A percentile compares a stretch with the other conserved stretches of the same genome.
Evolutionary conservation across 148 eudicot species (phyloP).

Genomic region (Pharnaceum exiguum): DNA sequence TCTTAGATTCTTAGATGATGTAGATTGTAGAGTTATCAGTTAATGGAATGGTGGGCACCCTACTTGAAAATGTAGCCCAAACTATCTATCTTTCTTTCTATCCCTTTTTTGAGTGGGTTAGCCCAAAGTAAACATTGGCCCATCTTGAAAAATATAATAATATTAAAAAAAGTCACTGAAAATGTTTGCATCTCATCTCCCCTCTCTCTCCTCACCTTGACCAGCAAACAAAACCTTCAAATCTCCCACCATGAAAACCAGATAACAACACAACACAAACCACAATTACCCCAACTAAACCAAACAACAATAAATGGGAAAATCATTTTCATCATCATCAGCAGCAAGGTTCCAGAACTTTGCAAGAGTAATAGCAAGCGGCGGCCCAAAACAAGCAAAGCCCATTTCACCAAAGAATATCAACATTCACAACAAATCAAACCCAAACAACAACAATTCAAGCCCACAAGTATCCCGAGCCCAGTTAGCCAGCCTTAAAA

Average conservation of each 20-base stretch:
- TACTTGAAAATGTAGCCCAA: no score
- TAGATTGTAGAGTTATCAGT: no score
- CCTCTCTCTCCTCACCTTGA: neutral
- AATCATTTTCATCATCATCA: conserved; percentile 41
- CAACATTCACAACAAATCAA: no score
- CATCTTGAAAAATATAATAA: no score
- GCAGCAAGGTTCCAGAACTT: conserved; percentile 25
- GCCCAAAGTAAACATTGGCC: no score
- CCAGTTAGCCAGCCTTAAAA: conserved; percentile 15
- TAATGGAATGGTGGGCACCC: no score
- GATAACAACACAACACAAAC: conserved; percentile 4
- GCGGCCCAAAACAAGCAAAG: conserved; percentile 23
- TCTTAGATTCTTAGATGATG: no score
- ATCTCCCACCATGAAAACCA: conserved; percentile 18
- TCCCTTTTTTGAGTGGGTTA: no score
- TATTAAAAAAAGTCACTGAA: neutral
- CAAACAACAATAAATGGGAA: conserved; percentile 27
- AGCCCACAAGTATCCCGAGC: neutral
- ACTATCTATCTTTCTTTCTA: no score
- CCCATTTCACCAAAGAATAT: no score
- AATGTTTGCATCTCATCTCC: no score
- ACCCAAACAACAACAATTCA: conserved; percentile 5
- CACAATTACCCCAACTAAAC: neutral
- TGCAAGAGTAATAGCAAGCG: conserved; percentile 26
- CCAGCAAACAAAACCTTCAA: conserved; percentile 5